Conservation (phyloP, 805 yeast genomes). For the Wickerhamiella alocasiicola region DNA sequence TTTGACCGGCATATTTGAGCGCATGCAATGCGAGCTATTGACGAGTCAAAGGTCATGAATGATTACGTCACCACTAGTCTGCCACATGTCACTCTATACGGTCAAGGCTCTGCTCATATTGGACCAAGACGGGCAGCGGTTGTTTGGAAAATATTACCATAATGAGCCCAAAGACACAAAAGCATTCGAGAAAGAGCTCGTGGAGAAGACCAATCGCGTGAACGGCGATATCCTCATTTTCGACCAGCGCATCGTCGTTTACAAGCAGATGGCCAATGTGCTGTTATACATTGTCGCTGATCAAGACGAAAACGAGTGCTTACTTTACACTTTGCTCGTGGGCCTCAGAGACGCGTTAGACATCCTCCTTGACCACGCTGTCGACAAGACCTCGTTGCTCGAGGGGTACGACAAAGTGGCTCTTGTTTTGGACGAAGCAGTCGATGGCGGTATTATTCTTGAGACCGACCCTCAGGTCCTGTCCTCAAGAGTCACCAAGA, state of each 20-base stretch:
- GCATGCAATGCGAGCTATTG: conserved; percentile 37
- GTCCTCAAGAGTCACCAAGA: conserved; percentile 80
- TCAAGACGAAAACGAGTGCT: conserved; percentile 72
- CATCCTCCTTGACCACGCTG: conserved; percentile 49
- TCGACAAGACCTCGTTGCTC: conserved; percentile 67
- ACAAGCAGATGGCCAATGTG: conserved; percentile 66
- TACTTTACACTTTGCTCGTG: conserved; percentile 59
- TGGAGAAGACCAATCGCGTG: conserved; percentile 64
- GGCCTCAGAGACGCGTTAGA: conserved; percentile 76
- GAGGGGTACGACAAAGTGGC: conserved; percentile 79
- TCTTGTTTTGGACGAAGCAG: conserved; percentile 78
- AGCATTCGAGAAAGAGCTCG: conserved; percentile 61
- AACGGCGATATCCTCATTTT: conserved; percentile 69
- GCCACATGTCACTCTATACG: conserved; percentile 48
- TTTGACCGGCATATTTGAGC: conserved; percentile 55
- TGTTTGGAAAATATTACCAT: conserved; percentile 74
- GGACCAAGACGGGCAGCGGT: conserved; percentile 67
- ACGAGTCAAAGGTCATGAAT: conserved; percentile 30
- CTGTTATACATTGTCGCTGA: conserved; percentile 60
- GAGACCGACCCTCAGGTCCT: conserved; percentile 82
- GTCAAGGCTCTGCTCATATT: conserved; percentile 69
- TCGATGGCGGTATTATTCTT: conserved; percentile 86
- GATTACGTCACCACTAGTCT: not conserved
- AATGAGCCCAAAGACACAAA: conserved; percentile 47
- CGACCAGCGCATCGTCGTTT: conserved; percentile 71